Evolutionary conservation across 352 stramenopile species (phyloP).

Genomic region (Pythium utonaiense): DNA sequence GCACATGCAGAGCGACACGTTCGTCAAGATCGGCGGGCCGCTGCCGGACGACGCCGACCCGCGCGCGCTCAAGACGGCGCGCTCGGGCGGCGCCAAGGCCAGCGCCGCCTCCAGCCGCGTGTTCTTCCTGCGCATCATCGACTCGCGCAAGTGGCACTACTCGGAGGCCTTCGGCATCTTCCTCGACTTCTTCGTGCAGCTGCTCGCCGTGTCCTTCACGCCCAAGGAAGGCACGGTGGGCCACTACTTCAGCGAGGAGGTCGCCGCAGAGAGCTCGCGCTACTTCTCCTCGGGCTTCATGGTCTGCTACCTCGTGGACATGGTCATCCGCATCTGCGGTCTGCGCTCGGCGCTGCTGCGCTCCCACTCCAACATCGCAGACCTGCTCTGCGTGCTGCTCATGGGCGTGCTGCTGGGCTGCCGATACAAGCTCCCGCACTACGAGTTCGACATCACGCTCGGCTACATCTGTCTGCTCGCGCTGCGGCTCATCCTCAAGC

Average conservation of each 20-base stretch:
- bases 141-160: slow-evolving; percentile 89
- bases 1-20: slow-evolving; percentile 42
- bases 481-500: slow-evolving; percentile 81
- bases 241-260: slow-evolving; percentile 49
- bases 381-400: slow-evolving; percentile 64
- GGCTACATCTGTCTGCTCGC: slow-evolving; percentile 67
- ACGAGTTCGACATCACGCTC: slow-evolving; percentile 71
- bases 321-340: slow-evolving; percentile 72
- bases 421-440: slow-evolving; percentile 48
- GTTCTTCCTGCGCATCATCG: slow-evolving; percentile 81
- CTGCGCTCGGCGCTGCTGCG: slow-evolving; percentile 72
- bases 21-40: slow-evolving; percentile 79
- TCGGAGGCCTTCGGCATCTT: slow-evolving; percentile 82
- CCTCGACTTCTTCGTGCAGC: slow-evolving; percentile 83
- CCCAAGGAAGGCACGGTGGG: slow-evolving; percentile 30
- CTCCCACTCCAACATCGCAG: slow-evolving; percentile 80
- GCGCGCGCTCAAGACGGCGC: slow-evolving; percentile 53
- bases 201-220: slow-evolving; percentile 78
- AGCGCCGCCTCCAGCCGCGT: slow-evolving; percentile 38
- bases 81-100: slow-evolving; percentile 22
- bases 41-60: slow-evolving; percentile 69
- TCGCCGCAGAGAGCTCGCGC: slow-evolving; percentile 65
- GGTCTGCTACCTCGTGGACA: slow-evolving; percentile 82
- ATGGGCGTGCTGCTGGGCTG: slow-evolving; percentile 54
- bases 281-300: slow-evolving; percentile 74